A percentile compares a stretch with the other conserved stretches of the same genome.
Evolutionary conservation across 345 rosid species (phyloP).

Genomic region (Populus alba): DNA sequence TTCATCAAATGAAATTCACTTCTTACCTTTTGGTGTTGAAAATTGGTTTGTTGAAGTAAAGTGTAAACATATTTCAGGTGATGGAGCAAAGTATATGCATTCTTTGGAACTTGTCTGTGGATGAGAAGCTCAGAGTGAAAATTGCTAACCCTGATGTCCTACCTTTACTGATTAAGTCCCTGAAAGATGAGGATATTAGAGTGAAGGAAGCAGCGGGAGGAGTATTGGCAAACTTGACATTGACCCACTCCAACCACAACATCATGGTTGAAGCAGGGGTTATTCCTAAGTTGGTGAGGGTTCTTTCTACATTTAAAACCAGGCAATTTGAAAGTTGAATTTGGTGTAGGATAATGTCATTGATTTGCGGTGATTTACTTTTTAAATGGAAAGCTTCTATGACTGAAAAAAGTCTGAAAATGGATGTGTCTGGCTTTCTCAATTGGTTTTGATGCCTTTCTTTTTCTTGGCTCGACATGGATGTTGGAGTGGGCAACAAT

Average conservation of each 20-base stretch:
- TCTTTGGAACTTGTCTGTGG: constrained; percentile 83
- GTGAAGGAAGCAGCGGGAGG: constrained; percentile 90
- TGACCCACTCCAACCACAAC: constrained; percentile 53
- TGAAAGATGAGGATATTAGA: constrained; percentile 60
- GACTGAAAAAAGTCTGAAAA: not conserved
- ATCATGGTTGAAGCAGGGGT: constrained; percentile 75
- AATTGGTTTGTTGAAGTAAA: constrained; percentile 19
- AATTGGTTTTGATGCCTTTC: not conserved
- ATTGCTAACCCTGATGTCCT: constrained; percentile 56
- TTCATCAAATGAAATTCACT: constrained; percentile 20
- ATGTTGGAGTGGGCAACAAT: not conserved
- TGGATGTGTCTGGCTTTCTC: not conserved
- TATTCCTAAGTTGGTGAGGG: constrained; percentile 73
- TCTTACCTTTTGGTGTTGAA: constrained; percentile 14
- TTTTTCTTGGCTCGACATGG: not conserved
- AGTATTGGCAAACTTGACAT: constrained; percentile 66
- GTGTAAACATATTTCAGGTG: constrained; percentile 44
- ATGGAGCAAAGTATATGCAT: constrained; percentile 75
- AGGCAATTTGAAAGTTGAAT: not conserved
- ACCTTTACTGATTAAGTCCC: constrained; percentile 53
- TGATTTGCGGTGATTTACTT: not conserved
- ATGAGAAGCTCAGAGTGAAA: constrained; percentile 59
- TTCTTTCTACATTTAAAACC: not conserved
- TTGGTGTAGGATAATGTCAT: not conserved
- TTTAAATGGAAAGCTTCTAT: not conserved